A percentile compares a stretch with the other conserved stretches of the same genome.
These are phyloP conservation scores for Russula sp. DNA, from an alignment of 768 basidiomycete species.

Conservation along the genomic window DNA sequence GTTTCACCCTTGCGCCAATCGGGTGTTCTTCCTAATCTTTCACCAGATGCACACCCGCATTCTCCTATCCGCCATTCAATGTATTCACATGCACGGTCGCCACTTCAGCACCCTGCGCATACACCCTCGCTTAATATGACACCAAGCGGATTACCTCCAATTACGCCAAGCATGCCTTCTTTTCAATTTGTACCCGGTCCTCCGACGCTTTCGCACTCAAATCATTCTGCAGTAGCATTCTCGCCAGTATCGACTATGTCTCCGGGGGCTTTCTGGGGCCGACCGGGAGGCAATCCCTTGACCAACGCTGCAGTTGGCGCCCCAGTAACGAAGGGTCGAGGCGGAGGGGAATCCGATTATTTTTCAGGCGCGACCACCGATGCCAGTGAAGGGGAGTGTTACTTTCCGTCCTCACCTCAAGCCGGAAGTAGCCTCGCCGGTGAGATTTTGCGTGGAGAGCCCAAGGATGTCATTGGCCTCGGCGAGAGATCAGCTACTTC, in stretches of 20 bases:
- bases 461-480: neutral
- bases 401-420: slow-evolving; percentile 37
- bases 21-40: neutral
- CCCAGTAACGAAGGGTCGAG: slow-evolving; percentile 32
- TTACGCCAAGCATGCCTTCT: slow-evolving; percentile 96
- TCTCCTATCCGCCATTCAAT: slow-evolving; percentile 28
- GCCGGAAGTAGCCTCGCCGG: slow-evolving; percentile 26
- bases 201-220: slow-evolving; percentile 30
- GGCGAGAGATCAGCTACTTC: slow-evolving; percentile 5
- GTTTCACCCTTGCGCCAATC: slow-evolving; percentile 13
- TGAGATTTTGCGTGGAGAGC: slow-evolving; percentile 24
- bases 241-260: slow-evolving; percentile 69
- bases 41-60: slow-evolving; percentile 26
- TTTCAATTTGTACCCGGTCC: slow-evolving; percentile 73
- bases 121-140: slow-evolving; percentile 33
- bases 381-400: slow-evolving; percentile 26
- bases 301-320: slow-evolving; percentile 60
- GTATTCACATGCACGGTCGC: slow-evolving; percentile 29
- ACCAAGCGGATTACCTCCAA: slow-evolving; percentile 79
- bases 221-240: slow-evolving; percentile 37
- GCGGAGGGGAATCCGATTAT: slow-evolving; percentile 30
- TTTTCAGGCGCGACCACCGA: slow-evolving; percentile 25
- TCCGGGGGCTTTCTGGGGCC: slow-evolving; percentile 70
- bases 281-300: slow-evolving; percentile 39
- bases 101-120: slow-evolving; percentile 34